Base-by-base conservation (phyloP, 2,329 filamentous ascomycete species). In the Pestalotiopsis sp. region DNA sequence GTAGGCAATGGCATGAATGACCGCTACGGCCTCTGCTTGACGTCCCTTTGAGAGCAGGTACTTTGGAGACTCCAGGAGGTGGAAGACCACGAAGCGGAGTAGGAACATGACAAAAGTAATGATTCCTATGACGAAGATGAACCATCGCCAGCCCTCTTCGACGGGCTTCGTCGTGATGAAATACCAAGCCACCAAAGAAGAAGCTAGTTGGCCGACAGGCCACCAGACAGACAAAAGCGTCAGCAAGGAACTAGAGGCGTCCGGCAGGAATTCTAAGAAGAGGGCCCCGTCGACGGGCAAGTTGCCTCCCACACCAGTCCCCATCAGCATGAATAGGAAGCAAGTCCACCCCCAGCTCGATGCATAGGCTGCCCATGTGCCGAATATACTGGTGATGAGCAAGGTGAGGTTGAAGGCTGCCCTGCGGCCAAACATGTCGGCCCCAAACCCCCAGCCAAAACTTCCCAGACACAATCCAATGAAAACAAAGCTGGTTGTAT, bases 221-320 rank as follows among this genome's bases (percentile, higher is more conserved):
- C 94, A 97, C 91, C 93, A 96, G 7, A 94, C 88, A 6, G 92
- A 94, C n/a, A 97, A 84, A 62, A 95, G 84, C 0, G 93, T 96
- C 38, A 96, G 83, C 14, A 96, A 85, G 39, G 90, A 89, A 71
- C 89, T 90, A n/a, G 89, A 91, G 0, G 90, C 88, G 68, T 91
- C 90, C 0, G 94, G 94, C 0, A 97, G 82, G 72, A 95, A 95
- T 76, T 97, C 94, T 49, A 97, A 85, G 77, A 97, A 96, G 2
- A 96, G 83, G 0, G 93, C 92, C 41, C 92, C 92, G 77, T 95
- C 93, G 0, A 95, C 91, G 1, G 92, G 92, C 23, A 95, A 81
- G 75, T 93, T 95, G 4, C 93, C 93, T 27, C 91, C 91, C 6
- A 93, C 90, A 45, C 91, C 91, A 45, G 91, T 86, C 49, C 91